A percentile compares a stretch with the other conserved stretches of the same genome.
Conservation (phyloP, 2,329 filamentous ascomycete species). For the Chrysosporium keratinophilum region DNA sequence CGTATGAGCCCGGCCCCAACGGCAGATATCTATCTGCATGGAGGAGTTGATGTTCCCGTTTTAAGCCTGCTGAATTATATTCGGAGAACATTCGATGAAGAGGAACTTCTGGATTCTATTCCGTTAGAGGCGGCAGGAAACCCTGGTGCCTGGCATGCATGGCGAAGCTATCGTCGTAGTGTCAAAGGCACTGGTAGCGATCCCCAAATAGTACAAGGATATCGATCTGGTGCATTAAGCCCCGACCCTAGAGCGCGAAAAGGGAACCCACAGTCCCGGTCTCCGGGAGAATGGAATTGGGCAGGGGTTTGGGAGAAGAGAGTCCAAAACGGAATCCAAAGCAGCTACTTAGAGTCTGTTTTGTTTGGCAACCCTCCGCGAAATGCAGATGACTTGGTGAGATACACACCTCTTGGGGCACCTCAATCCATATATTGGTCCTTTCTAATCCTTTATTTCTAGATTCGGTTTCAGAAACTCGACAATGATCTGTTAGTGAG, state of each 20-base stretch:
- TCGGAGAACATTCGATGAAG: conserved; percentile 68
- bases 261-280: conserved; percentile 41
- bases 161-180: conserved; percentile 57
- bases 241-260: conserved; percentile 27
- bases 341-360: conserved; percentile 67
- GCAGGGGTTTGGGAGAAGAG: conserved; percentile 92
- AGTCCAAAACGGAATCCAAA: conserved; percentile 66
- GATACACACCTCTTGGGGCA: conserved; percentile 21
- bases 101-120: conserved; percentile 63
- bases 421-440: not conserved
- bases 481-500: conserved; percentile 26
- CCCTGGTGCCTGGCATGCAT: conserved; percentile 86
- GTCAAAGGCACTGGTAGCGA: not conserved
- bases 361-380: conserved; percentile 58
- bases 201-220: not conserved
- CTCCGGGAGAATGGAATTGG: conserved; percentile 90
- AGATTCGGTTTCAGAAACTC: conserved; percentile 35
- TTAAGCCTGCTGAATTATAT: conserved; percentile 71
- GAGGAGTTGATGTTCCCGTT: conserved; percentile 40
- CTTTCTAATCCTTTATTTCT: conserved; percentile 5
- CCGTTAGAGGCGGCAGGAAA: conserved; percentile 78
- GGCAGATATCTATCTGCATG: conserved; percentile 3
- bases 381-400: conserved; percentile 60
- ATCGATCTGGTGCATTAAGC: not conserved
- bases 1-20: conserved; percentile 16